Evolutionary conservation across 768 basidiomycete genomes (phyloP).

Genomic region (Pleurotus pulmonarius): DNA sequence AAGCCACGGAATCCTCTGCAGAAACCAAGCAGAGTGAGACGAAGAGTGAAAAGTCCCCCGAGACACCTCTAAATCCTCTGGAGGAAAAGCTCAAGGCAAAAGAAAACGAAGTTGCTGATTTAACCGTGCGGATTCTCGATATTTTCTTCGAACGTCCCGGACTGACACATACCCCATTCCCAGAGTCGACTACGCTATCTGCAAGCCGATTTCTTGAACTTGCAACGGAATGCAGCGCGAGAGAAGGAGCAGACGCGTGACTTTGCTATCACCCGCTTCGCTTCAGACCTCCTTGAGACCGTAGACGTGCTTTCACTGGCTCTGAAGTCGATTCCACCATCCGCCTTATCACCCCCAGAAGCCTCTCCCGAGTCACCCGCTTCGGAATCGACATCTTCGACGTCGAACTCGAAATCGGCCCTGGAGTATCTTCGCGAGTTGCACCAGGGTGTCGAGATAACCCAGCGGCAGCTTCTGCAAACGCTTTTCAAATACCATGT

Average conservation of each 20-base stretch:
- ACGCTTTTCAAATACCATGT: slow-evolving; percentile 91
- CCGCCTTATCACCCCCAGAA: slow-evolving; percentile 32
- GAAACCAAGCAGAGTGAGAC: slow-evolving; percentile 17
- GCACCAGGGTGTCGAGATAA: slow-evolving; percentile 86
- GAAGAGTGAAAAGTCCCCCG: slow-evolving; percentile 22
- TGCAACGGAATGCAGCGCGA: slow-evolving; percentile 85
- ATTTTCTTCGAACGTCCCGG: not conserved
- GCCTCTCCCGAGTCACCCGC: slow-evolving; percentile 17
- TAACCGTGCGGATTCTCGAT: slow-evolving; percentile 54
- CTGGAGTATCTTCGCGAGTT: slow-evolving; percentile 64
- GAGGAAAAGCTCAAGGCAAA: slow-evolving; percentile 72
- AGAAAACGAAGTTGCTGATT: slow-evolving; percentile 76
- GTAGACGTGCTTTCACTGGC: slow-evolving; percentile 88
- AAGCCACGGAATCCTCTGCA: slow-evolving; percentile 28
- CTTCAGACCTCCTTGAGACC: slow-evolving; percentile 83
- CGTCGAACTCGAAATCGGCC: slow-evolving; percentile 48
- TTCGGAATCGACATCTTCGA: slow-evolving; percentile 23
- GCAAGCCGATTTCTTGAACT: slow-evolving; percentile 93
- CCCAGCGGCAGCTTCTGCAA: slow-evolving; percentile 84
- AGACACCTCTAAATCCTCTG: slow-evolving; percentile 23
- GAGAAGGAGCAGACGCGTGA: slow-evolving; percentile 93
- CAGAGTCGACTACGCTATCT: slow-evolving; percentile 88
- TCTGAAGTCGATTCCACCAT: slow-evolving; percentile 69
- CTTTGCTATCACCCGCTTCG: slow-evolving; percentile 91
- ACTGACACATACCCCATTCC: slow-evolving; percentile 13